Percentiles rank a stretch among this genome's conserved stretches.
phyloP scores from a whole-genome alignment of 768 basidiomycete species.

The Suillus subluteus region DNA sequence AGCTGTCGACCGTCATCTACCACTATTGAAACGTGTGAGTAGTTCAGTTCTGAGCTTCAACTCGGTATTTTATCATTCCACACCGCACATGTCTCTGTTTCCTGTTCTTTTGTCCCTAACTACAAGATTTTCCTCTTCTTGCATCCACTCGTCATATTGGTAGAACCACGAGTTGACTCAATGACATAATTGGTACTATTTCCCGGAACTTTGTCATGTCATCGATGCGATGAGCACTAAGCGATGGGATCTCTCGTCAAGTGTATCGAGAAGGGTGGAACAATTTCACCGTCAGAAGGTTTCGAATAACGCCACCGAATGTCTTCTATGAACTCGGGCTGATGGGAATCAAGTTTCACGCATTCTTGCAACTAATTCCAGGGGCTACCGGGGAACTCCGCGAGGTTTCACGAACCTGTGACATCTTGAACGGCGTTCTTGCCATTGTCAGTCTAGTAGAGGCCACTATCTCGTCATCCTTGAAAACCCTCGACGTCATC shows the following conservation, averaged over 20 bases:
- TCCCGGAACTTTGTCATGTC: conserved; percentile 26
- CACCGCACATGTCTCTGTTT: conserved; percentile 4
- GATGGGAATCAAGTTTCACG: conserved; percentile 12
- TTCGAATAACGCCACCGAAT: not conserved
- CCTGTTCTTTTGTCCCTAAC: conserved; percentile 20
- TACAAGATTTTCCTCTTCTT: conserved; percentile 26
- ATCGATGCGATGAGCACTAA: conserved; percentile 16
- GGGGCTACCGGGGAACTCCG: conserved; percentile 21
- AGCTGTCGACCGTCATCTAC: conserved; percentile 10
- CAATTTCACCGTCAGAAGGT: conserved; percentile 11
- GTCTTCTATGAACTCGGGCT: not conserved
- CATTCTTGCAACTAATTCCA: conserved; percentile 21
- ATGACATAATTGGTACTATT: conserved; percentile 12
- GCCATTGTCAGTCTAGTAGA: conserved; percentile 26
- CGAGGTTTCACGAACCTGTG: not conserved
- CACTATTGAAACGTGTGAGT: conserved; percentile 10
- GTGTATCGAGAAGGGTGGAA: conserved; percentile 23
- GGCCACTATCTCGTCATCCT: conserved; percentile 10
- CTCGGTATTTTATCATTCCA: conserved; percentile 12
- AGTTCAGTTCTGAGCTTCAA: no score
- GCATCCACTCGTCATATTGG: conserved; percentile 27
- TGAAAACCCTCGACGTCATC: conserved; percentile 19
- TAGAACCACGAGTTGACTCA: conserved; percentile 20
- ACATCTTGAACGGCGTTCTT: conserved; percentile 28
- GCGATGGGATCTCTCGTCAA: conserved; percentile 26